These are phyloP conservation scores for Hawksworthiomyces lignivorus DNA, from an alignment of 2,329 filamentous ascomycete species.

Conservation along the genomic window DNA sequence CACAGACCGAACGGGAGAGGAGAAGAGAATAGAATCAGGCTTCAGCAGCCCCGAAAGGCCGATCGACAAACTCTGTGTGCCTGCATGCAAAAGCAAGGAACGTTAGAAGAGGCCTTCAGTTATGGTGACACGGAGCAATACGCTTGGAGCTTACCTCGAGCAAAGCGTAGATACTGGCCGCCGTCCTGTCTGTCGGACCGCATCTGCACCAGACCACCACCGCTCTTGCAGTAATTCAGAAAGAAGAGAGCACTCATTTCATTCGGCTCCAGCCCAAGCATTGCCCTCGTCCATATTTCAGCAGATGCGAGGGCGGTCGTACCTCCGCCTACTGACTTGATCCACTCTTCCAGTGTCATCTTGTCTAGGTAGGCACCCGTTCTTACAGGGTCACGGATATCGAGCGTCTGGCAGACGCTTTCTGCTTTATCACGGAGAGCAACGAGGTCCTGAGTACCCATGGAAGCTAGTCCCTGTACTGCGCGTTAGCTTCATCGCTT, in stretches of 20 bases:
- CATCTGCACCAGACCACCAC: slow-evolving; percentile 44
- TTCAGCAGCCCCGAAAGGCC: slow-evolving; percentile 5
- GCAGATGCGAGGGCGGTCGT: slow-evolving; percentile 4
- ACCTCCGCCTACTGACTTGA: slow-evolving; percentile 3
- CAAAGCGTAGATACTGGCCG: slow-evolving; percentile 43
- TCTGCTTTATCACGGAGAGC: slow-evolving; percentile 4
- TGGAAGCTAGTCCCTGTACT: no score
- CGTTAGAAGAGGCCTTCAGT: no score
- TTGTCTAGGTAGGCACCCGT: slow-evolving; percentile 5
- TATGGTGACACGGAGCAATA: no score
- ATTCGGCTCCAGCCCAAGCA: slow-evolving; percentile 38
- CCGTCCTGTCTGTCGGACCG: slow-evolving; percentile 44
- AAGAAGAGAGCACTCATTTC: slow-evolving; percentile 47
- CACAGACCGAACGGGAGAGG: slow-evolving; percentile 6
- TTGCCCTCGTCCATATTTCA: slow-evolving; percentile 10
- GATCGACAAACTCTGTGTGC: slow-evolving; percentile 29
- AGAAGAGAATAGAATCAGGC: neutral
- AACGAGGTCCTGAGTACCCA: slow-evolving; percentile 1
- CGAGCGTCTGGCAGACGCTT: slow-evolving; percentile 10
- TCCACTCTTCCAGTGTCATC: slow-evolving; percentile 8
- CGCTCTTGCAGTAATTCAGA: slow-evolving; percentile 46
- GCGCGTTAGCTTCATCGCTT: no score
- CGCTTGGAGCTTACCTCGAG: slow-evolving; percentile 29
- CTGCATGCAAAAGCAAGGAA: neutral
- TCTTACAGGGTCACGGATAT: slow-evolving; percentile 8